phyloP scores from a whole-genome alignment of 176 grass and related monocot genomes.

The Hsuehochloa calcarea region DNA sequence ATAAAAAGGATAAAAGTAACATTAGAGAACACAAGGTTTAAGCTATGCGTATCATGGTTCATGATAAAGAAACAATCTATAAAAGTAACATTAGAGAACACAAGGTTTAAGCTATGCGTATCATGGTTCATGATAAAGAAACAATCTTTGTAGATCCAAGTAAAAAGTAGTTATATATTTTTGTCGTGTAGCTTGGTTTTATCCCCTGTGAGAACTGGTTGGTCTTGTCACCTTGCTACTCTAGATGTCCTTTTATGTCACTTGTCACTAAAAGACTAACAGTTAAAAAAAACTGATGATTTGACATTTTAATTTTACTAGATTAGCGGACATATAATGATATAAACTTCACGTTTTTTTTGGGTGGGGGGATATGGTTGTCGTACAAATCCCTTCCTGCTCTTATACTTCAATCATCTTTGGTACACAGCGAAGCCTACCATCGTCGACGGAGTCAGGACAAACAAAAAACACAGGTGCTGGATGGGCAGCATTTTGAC shows the following conservation, averaged over 20 bases:
- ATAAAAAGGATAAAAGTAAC: not conserved
- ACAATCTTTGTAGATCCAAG: not conserved
- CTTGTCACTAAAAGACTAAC: not conserved
- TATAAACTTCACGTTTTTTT: not conserved
- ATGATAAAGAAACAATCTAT: not conserved
- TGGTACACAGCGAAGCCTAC: constrained; percentile 69
- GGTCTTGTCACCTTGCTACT: not conserved
- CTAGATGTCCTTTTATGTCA: not conserved
- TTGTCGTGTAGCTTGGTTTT: not conserved
- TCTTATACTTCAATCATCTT: constrained; percentile 19
- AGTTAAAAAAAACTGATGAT: not conserved
- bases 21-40: not conserved
- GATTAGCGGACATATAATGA: not conserved
- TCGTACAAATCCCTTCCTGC: not conserved
- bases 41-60: constrained; percentile 1
- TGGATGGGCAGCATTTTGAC: constrained; percentile 98
- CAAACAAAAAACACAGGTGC: constrained; percentile 76
- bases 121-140: not conserved
- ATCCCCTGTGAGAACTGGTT: not conserved
- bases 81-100: not conserved
- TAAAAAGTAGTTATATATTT: not conserved
- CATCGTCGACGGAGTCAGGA: constrained; percentile 43
- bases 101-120: not conserved
- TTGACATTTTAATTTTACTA: constrained; percentile 3
- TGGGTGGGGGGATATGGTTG: too few species aligned